A percentile compares a stretch with the other conserved stretches of the same genome.
Evolutionary conservation across 176 grass and related monocot genomes (phyloP).

Genomic region (Metroxylon sagu): DNA sequence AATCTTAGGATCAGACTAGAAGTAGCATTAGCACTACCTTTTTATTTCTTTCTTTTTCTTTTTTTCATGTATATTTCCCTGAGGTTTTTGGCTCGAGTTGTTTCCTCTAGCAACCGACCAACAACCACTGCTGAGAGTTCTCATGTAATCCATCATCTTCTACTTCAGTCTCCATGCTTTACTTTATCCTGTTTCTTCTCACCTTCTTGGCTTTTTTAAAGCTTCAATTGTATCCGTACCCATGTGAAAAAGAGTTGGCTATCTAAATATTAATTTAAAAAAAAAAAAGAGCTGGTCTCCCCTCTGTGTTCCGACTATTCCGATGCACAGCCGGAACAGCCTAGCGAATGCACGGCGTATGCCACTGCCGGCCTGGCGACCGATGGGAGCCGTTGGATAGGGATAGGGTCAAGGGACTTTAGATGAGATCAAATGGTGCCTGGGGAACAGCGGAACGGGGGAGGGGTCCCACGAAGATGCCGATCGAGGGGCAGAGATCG

Average conservation of each 20-base stretch:
- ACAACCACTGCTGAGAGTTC: slow-evolving; percentile 65
- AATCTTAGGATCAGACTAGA: not conserved
- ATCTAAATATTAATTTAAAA: not conserved
- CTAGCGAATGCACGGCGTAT: no score
- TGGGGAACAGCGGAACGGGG: no score
- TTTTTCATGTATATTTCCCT: slow-evolving; percentile 52
- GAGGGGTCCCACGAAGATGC: no score
- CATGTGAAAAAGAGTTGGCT: slow-evolving; percentile 36
- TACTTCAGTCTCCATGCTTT: not conserved
- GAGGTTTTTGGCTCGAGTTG: slow-evolving; percentile 72
- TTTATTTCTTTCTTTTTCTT: not conserved
- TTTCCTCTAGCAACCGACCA: slow-evolving; percentile 80
- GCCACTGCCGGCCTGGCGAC: no score
- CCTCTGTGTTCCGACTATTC: slow-evolving; percentile 13
- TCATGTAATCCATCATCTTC: slow-evolving; percentile 23
- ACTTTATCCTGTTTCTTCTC: no score
- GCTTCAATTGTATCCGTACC: slow-evolving; percentile 11
- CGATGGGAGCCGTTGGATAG: no score
- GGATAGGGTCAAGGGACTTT: no score
- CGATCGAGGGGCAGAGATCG: no score
- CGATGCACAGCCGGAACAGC: slow-evolving; percentile 3
- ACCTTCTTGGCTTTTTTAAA: slow-evolving; percentile 8
- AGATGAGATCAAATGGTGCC: no score
- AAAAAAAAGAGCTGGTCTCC: no score
- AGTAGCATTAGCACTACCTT: slow-evolving; percentile 4